Evolutionary conservation across 345 rosid genomes (phyloP).

Genomic region (Bretschneidera sinensis): DNA sequence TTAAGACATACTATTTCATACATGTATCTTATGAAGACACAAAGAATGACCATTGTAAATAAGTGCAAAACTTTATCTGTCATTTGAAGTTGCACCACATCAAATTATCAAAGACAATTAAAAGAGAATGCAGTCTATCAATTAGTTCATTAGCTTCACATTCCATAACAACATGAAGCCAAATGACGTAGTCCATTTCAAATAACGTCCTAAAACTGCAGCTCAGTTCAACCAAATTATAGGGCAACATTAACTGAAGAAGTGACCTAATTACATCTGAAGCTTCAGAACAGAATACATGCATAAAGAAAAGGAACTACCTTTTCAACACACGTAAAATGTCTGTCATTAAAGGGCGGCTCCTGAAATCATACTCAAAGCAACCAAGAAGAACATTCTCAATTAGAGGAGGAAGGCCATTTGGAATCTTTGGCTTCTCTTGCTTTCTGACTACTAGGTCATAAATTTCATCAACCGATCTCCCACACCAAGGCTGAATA

Average conservation of each 20-base stretch:
- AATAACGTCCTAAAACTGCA: not conserved
- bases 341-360: constrained; percentile 82
- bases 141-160: not conserved
- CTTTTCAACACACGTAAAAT: constrained; percentile 59
- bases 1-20: too few species aligned
- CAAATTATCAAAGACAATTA: not conserved
- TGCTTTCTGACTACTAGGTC: constrained; percentile 66
- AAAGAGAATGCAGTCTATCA: not conserved
- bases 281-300: not conserved
- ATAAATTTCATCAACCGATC: constrained; percentile 54
- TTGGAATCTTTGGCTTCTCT: constrained; percentile 62
- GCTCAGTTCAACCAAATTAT: not conserved
- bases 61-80: too few species aligned
- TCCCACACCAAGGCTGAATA: constrained; percentile 77
- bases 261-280: not conserved
- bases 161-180: not conserved
- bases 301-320: constrained; percentile 31
- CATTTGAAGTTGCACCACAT: too few species aligned
- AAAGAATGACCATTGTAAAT: too few species aligned
- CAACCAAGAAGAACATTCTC: constrained; percentile 75
- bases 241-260: not conserved
- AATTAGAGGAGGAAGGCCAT: constrained; percentile 67
- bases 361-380: constrained; percentile 84
- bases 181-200: not conserved
- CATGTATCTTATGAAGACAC: too few species aligned